Conservation (phyloP, 768 basidiomycete species). For the Floccularia luteovirens region DNA sequence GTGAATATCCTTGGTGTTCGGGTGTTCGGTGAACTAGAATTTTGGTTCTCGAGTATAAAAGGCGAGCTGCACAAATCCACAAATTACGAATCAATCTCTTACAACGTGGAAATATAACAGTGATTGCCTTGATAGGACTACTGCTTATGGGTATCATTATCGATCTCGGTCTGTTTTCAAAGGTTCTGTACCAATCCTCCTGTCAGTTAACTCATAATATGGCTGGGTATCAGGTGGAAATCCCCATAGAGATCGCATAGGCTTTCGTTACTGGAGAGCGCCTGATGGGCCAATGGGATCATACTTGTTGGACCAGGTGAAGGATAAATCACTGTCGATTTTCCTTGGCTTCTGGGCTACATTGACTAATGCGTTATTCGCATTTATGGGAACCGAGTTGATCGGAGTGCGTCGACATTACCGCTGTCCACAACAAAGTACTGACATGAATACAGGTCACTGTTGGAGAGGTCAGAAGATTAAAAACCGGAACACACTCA, state of each 20-base stretch:
- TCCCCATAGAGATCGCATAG: slow-evolving; percentile 36
- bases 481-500: not conserved
- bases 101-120: slow-evolving; percentile 11
- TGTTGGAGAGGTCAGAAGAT: slow-evolving; percentile 31
- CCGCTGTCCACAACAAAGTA: not conserved
- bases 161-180: slow-evolving; percentile 47
- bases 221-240: slow-evolving; percentile 35
- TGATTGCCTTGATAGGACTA: slow-evolving; percentile 38
- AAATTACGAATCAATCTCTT: not conserved
- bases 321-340: slow-evolving; percentile 38
- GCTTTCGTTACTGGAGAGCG: slow-evolving; percentile 40
- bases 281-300: slow-evolving; percentile 52
- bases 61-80: slow-evolving; percentile 25
- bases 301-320: slow-evolving; percentile 40
- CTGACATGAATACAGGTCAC: slow-evolving; percentile 21
- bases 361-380: slow-evolving; percentile 66
- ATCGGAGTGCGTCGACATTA: slow-evolving; percentile 49
- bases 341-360: slow-evolving; percentile 72
- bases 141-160: slow-evolving; percentile 56
- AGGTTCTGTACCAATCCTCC: slow-evolving; percentile 19
- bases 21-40: slow-evolving; percentile 68
- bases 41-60: slow-evolving; percentile 69
- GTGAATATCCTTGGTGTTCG: slow-evolving; percentile 58
- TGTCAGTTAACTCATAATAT: slow-evolving; percentile 24
- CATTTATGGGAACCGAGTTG: slow-evolving; percentile 70